Percentiles rank a stretch among this genome's conserved stretches.
These are phyloP conservation scores for Rhizoclosmatium sp. DNA, from an alignment of 192 early-diverging fungal genomes.

Conservation along the genomic window DNA sequence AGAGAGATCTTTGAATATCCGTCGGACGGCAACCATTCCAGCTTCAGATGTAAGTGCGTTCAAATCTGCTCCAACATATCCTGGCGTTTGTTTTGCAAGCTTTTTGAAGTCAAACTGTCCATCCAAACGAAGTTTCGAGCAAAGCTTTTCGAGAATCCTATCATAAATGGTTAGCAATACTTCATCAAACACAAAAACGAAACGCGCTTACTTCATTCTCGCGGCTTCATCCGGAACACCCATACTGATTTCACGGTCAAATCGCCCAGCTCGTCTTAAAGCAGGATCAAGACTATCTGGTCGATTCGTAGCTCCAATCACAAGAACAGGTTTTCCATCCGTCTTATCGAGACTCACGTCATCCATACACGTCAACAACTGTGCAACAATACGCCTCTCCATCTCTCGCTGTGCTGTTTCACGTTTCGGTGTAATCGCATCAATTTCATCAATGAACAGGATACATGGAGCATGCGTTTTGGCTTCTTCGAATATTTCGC, in stretches of 20 bases:
- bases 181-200: conserved; percentile 23
- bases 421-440: conserved; percentile 93
- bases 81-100: conserved; percentile 92
- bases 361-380: conserved; percentile 95
- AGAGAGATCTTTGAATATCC: conserved; percentile 60
- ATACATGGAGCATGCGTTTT: conserved; percentile 86
- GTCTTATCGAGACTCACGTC: conserved; percentile 91
- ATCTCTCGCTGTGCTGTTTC: conserved; percentile 94
- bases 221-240: conserved; percentile 91
- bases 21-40: conserved; percentile 89
- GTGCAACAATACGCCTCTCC: conserved; percentile 95
- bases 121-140: conserved; percentile 76
- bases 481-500: conserved; percentile 98
- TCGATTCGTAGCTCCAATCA: conserved; percentile 92
- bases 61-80: conserved; percentile 98
- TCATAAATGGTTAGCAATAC: not conserved
- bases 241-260: conserved; percentile 87
- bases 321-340: conserved; percentile 82
- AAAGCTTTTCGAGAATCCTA: conserved; percentile 80
- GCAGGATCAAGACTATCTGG: conserved; percentile 88
- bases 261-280: conserved; percentile 82
- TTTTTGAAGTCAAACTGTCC: conserved; percentile 84
- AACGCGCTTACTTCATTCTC: conserved; percentile 72
- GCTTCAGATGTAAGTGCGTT: conserved; percentile 89
- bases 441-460: conserved; percentile 98